Conservation (phyloP, 306 rosid species). For the Rubus parviflorus region DNA sequence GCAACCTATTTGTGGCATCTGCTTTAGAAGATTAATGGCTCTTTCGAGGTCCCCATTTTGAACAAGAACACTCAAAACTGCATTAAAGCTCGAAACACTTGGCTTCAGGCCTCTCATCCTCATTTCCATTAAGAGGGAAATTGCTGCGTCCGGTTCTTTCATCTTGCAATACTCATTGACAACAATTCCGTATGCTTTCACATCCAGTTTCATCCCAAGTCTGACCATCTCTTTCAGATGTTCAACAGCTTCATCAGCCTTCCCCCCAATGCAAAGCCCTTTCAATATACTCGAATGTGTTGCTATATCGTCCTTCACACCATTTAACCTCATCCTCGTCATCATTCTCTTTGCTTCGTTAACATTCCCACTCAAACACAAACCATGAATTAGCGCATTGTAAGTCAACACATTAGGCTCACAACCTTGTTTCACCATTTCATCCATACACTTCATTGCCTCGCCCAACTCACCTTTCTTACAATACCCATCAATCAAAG, state of each 20-base stretch:
- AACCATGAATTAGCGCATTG: conserved; percentile 50
- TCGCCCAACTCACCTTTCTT: conserved; percentile 39
- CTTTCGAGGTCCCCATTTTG: conserved; percentile 36
- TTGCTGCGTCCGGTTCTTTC: conserved; percentile 40
- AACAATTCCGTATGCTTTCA: conserved; percentile 41
- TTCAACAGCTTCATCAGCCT: conserved; percentile 41
- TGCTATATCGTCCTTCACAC: conserved; percentile 43
- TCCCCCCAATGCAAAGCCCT: conserved; percentile 49
- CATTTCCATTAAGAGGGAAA: conserved; percentile 51
- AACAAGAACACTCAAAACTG: conserved; percentile 41
- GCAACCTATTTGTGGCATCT: conserved; percentile 50
- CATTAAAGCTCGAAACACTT: conserved; percentile 45
- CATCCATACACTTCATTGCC: conserved; percentile 38
- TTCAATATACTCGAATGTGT: conserved; percentile 50
- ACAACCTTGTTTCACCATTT: conserved; percentile 43
- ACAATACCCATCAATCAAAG: conserved; percentile 53
- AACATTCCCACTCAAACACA: conserved; percentile 46
- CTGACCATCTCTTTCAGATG: conserved; percentile 39
- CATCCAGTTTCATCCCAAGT: conserved; percentile 40
- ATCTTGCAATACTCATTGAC: conserved; percentile 46
- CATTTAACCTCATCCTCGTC: conserved; percentile 52
- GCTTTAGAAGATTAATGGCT: conserved; percentile 45
- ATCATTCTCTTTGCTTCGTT: conserved; percentile 51
- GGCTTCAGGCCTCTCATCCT: conserved; percentile 37
- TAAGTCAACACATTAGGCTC: conserved; percentile 47